Percentiles rank a stretch among this genome's conserved stretches.
Conservation (phyloP, 1,284 basidiomycete species). For the Hortiboletus rubellus region DNA sequence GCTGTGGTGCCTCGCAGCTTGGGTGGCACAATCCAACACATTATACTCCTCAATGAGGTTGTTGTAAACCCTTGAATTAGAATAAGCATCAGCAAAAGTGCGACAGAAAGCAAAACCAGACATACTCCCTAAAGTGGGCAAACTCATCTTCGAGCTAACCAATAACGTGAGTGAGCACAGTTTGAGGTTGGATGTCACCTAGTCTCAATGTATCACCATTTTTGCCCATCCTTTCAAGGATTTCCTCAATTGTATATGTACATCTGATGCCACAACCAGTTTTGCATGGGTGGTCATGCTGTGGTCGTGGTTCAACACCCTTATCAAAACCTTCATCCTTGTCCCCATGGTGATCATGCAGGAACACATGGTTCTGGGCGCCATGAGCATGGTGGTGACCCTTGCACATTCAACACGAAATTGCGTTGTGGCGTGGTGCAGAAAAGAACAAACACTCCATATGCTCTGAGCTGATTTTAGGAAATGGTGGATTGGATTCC, state of each 20-base stretch:
- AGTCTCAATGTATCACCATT: slow-evolving; percentile 27
- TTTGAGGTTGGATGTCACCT: slow-evolving; percentile 68
- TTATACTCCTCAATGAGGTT: slow-evolving; percentile 90
- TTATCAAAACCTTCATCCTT: slow-evolving; percentile 22
- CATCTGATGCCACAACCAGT: slow-evolving; percentile 1
- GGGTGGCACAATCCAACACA: slow-evolving; percentile 78
- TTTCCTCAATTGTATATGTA: slow-evolving; percentile 25
- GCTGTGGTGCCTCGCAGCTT: slow-evolving; percentile 75
- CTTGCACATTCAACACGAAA: slow-evolving; percentile 67
- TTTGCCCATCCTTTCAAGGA: slow-evolving; percentile 28
- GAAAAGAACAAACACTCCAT: slow-evolving; percentile 82
- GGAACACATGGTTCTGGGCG: neutral
- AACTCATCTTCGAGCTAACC: slow-evolving; percentile 89
- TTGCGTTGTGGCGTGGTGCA: slow-evolving; percentile 65
- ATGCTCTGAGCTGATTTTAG: slow-evolving; percentile 72
- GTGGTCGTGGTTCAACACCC: slow-evolving; percentile 3
- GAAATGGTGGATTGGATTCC: slow-evolving; percentile 58
- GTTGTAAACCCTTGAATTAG: slow-evolving; percentile 67
- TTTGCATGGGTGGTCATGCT: slow-evolving; percentile 1
- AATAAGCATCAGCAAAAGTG: slow-evolving; percentile 11
- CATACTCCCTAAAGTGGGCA: slow-evolving; percentile 83
- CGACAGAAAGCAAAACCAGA: slow-evolving; percentile 8
- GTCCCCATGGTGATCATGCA: neutral
- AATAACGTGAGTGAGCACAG: slow-evolving; percentile 75
- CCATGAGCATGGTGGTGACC: slow-evolving; percentile 35